phyloP scores from a whole-genome alignment of 2,329 filamentous ascomycete genomes.

The Blastomyces parvus region DNA sequence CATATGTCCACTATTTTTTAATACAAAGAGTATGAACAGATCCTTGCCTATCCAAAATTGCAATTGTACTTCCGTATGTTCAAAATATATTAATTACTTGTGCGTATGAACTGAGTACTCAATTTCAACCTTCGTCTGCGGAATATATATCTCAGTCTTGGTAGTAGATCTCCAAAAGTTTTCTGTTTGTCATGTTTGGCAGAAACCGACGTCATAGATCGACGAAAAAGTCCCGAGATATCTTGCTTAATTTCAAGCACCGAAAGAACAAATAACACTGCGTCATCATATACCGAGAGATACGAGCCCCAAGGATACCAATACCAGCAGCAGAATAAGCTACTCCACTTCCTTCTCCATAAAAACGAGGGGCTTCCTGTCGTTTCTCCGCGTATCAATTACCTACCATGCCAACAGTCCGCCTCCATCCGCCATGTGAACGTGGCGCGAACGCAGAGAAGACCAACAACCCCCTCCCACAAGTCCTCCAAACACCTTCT shows the following conservation, averaged over 20 bases:
- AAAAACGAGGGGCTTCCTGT: background rate
- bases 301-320: background rate
- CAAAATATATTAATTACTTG: background rate
- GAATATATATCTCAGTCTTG: background rate
- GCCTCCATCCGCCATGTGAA: slow-evolving; percentile 25
- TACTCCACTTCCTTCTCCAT: background rate
- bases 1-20: background rate
- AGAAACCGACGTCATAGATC: background rate
- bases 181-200: background rate
- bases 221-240: background rate
- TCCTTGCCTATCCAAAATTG: background rate
- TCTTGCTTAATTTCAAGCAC: background rate
- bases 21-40: background rate
- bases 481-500: slow-evolving; percentile 77
- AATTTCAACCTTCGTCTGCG: too few species aligned
- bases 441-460: slow-evolving; percentile 2
- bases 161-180: background rate
- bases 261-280: background rate
- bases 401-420: slow-evolving; percentile 34
- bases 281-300: background rate
- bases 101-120: too few species aligned
- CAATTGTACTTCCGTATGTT: background rate
- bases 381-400: background rate
- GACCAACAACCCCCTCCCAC: slow-evolving; percentile 55
- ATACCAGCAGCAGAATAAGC: background rate